Base-by-base conservation (phyloP, 75 land plant species). In the Isoetes taiwanensis region DNA sequence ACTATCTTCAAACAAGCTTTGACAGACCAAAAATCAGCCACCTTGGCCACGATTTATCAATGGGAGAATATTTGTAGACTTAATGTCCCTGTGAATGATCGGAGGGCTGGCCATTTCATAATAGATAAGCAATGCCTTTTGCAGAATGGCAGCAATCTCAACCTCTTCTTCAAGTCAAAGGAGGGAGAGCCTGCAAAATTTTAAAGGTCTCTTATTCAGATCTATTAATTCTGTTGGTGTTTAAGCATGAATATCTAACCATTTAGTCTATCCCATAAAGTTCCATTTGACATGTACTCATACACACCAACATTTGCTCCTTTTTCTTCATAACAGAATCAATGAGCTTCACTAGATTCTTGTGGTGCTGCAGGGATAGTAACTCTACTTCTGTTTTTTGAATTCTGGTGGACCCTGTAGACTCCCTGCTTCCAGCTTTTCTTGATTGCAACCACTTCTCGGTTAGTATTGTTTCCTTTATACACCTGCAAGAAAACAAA, bases 11-110 rank as follows among this genome's bases (percentile, higher is more conserved):
- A 14, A 80, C 66, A 10, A 76, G 63, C 59, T 76, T 83, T 19
- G 82, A 84, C 30, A 88, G 68, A 24, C 95, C 95, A 66, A 88
- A 84, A 66, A 84, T 90, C 31, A 85, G 73, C 69, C 84, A 89
- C 54, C 84, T 87, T 34, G 94, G 89, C n/a, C 41, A 68, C 19
- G 81, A 59, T 14, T 66, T 76, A 2, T 71, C 78, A 63, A 84
- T 42, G 84, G 52, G 24, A 88, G 56, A 28, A 88, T 84, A 55
- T 87, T 87, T 19, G 63, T 66, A 0, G 90, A 78, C 58, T 87
- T 87, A 52, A 87, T 64, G 62, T 87, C 94, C 37, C 94, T 73
- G 59, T 87, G 94, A 17, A 88, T 84, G 11, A 88, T 83, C 4
- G 95, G 82, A 12, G 90, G 95, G 54, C 81, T 56, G 1, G 90